These are phyloP conservation scores for Akebia trifoliata DNA, from an alignment of 164 flowering plant species.

Conservation along the genomic window DNA sequence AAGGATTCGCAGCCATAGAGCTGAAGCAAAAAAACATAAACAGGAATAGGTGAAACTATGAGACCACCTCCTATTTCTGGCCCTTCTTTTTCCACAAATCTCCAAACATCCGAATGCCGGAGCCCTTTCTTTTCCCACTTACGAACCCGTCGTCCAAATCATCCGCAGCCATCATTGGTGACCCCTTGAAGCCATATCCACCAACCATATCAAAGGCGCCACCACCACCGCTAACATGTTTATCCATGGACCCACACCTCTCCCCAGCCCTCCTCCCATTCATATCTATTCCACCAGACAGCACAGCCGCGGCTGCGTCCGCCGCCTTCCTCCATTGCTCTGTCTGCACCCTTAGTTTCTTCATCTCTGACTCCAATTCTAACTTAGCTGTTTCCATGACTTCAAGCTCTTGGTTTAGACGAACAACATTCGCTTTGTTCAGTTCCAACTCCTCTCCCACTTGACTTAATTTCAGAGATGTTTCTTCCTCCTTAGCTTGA, in stretches of 20 bases:
- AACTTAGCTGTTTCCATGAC: constrained; percentile 47
- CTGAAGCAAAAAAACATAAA: not conserved
- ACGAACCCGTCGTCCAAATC: constrained; percentile 50
- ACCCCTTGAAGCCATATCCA: constrained; percentile 45
- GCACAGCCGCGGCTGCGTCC: constrained; percentile 87
- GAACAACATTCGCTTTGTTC: constrained; percentile 20
- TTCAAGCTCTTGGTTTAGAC: constrained; percentile 52
- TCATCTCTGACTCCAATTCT: constrained; percentile 72
- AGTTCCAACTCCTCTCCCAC: constrained; percentile 32
- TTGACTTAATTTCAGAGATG: constrained; percentile 28
- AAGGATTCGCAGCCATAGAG: not conserved
- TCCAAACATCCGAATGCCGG: constrained; percentile 64
- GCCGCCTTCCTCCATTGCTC: constrained; percentile 99
- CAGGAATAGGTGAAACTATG: not conserved
- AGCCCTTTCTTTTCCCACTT: constrained; percentile 52
- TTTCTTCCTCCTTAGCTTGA: constrained; percentile 37
- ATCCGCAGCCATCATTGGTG: constrained; percentile 52
- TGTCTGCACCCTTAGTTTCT: constrained; percentile 77
- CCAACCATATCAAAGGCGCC: constrained; percentile 31
- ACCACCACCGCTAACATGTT: constrained; percentile 28
- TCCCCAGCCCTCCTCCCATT: constrained; percentile 41
- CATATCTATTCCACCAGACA: constrained; percentile 52
- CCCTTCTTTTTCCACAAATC: constrained; percentile 79
- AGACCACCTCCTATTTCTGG: constrained; percentile 34
- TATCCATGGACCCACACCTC: constrained; percentile 76